A percentile compares a stretch with the other conserved stretches of the same genome.
These are phyloP conservation scores for Solanum piurae DNA, from an alignment of 257 asterid genomes.

Conservation along the genomic window DNA sequence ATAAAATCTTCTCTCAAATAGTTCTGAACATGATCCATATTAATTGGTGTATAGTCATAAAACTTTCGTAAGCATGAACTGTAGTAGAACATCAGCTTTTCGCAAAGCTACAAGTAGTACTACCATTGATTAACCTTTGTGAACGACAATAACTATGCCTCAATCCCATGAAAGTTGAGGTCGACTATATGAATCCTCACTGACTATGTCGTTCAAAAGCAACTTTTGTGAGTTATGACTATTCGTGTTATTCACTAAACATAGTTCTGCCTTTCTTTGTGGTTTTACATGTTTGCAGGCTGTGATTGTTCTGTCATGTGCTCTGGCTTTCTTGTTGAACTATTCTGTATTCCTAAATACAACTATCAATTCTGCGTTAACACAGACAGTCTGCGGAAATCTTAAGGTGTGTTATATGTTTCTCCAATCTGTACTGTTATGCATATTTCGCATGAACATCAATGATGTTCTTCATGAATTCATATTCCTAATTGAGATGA, in stretches of 20 bases:
- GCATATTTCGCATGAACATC: background rate
- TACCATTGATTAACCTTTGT: background rate
- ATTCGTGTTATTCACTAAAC: background rate
- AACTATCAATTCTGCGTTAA: constrained; percentile 15
- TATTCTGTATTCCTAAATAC: constrained; percentile 13
- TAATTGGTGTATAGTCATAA: background rate
- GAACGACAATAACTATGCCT: background rate
- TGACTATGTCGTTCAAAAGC: background rate
- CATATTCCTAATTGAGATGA: background rate
- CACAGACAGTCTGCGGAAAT: constrained; percentile 14
- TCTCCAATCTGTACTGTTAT: background rate
- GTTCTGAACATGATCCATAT: background rate
- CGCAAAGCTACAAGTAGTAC: background rate
- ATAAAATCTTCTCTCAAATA: background rate
- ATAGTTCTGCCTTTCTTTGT: background rate
- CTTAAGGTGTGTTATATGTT: constrained; percentile 5
- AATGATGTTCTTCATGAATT: background rate
- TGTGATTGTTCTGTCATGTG: constrained; percentile 11
- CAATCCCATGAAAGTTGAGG: background rate
- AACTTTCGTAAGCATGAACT: background rate
- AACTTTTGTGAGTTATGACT: background rate
- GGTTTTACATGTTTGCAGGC: background rate
- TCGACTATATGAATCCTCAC: background rate
- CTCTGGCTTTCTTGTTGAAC: constrained; percentile 16
- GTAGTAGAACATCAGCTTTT: background rate